These are phyloP conservation scores for Laburnicola sp. DNA, from an alignment of 2,329 filamentous ascomycete species.

Conservation along the genomic window DNA sequence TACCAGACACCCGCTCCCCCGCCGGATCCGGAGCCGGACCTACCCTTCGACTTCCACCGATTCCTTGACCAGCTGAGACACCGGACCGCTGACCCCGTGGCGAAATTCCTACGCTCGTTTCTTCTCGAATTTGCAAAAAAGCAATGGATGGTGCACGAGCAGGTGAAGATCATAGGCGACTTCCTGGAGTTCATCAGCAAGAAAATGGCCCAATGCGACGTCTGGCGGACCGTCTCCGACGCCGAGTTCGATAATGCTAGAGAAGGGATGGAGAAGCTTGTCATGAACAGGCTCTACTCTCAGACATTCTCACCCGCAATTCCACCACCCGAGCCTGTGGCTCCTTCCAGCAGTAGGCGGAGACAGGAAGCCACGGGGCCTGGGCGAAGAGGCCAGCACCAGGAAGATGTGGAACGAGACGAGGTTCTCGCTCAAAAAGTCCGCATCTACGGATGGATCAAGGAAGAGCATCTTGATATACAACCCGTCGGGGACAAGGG, in stretches of 20 bases:
- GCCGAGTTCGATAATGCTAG: constrained; percentile 97
- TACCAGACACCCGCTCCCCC: constrained; percentile 61
- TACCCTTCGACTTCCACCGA: constrained; percentile 95
- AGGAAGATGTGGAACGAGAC: constrained; percentile 96
- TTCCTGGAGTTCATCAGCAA: constrained; percentile 96
- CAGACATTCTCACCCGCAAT: constrained; percentile 98
- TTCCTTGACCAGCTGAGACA: constrained; percentile 95
- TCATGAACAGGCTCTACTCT: constrained; percentile 95
- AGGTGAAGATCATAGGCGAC: constrained; percentile 97
- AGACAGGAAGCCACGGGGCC: constrained; percentile 64
- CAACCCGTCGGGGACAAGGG: constrained; percentile 81
- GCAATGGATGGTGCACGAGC: constrained; percentile 99
- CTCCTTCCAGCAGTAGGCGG: constrained; percentile 67
- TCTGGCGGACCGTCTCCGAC: constrained; percentile 94
- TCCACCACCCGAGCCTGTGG: constrained; percentile 74
- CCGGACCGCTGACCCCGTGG: constrained; percentile 96
- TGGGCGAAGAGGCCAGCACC: constrained; percentile 90
- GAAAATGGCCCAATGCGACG: constrained; percentile 96
- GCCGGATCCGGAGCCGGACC: constrained; percentile 69
- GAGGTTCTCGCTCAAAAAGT: constrained; percentile 97
- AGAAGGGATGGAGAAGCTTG: constrained; percentile 98
- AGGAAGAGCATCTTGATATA: constrained; percentile 92
- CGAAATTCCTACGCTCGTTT: constrained; percentile 93
- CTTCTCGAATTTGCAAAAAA: constrained; percentile 93
- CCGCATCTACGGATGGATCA: constrained; percentile 93